Percentiles rank a stretch among this genome's conserved stretches.
phyloP scores from a whole-genome alignment of 805 yeast species.

The Saccharomycopsis microspora region DNA sequence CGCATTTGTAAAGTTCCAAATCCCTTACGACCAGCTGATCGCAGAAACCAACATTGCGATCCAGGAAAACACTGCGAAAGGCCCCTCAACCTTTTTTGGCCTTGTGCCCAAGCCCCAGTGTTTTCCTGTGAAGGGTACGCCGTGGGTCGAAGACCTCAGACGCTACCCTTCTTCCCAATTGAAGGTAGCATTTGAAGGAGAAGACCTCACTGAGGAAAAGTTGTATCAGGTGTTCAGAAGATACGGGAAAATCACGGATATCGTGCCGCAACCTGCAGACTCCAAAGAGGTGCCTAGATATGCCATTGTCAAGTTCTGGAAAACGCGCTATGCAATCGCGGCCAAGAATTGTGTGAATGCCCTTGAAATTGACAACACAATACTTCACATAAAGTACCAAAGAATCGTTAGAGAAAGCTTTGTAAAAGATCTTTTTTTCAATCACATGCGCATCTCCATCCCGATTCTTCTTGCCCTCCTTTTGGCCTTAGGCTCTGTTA shows the following conservation, averaged over 20 bases:
- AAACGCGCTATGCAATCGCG: conserved; percentile 58
- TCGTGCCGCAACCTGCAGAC: conserved; percentile 41
- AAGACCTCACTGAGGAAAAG: conserved; percentile 56
- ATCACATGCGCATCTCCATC: conserved; percentile 73
- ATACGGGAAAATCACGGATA: conserved; percentile 76
- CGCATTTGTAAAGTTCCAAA: conserved; percentile 69
- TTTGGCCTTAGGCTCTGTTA: conserved; percentile 71
- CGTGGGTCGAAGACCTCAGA: conserved; percentile 92
- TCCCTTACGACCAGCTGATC: conserved; percentile 39
- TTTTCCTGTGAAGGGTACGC: conserved; percentile 77
- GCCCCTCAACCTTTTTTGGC: conserved; percentile 24
- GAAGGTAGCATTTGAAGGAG: conserved; percentile 66
- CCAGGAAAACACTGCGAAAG: conserved; percentile 28
- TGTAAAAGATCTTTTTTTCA: conserved; percentile 45
- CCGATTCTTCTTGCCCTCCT: conserved; percentile 71
- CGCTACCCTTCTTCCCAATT: conserved; percentile 58
- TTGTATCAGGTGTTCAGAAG: conserved; percentile 73
- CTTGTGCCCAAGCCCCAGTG: conserved; percentile 41
- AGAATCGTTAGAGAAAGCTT: conserved; percentile 41
- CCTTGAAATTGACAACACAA: conserved; percentile 46
- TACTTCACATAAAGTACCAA: conserved; percentile 65
- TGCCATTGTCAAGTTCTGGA: conserved; percentile 45
- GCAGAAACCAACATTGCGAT: conserved; percentile 44
- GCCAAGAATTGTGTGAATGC: conserved; percentile 92
- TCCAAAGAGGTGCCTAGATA: conserved; percentile 35